Percentiles rank a stretch among this genome's conserved stretches.
Evolutionary conservation across 257 asterid species (phyloP).

Genomic region (Solanum neorickii): DNA sequence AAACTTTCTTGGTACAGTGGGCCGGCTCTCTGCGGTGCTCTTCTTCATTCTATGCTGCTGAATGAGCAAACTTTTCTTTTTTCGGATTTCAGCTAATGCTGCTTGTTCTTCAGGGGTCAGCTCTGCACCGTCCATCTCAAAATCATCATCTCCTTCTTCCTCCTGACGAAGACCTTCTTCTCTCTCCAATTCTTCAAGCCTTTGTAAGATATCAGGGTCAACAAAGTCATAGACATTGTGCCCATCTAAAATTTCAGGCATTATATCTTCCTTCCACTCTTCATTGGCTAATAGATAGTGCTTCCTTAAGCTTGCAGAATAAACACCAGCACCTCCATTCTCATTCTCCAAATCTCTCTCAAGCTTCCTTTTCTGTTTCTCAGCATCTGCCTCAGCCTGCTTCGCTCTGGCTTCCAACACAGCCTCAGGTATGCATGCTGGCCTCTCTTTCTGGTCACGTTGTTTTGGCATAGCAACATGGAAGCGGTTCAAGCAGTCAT

Average conservation of each 20-base stretch:
- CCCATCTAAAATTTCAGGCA: conserved; percentile 88
- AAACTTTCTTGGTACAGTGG: conserved; percentile 68
- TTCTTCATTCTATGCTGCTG: conserved; percentile 76
- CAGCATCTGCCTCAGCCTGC: conserved; percentile 42
- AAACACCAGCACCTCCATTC: conserved; percentile 99
- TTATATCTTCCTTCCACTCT: conserved; percentile 82
- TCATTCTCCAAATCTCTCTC: conserved; percentile 89
- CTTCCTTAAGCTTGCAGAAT: conserved; percentile 92
- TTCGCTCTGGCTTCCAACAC: conserved; percentile 71
- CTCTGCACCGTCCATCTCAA: conserved; percentile 84
- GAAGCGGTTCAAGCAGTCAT: conserved; percentile 80
- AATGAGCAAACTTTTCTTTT: conserved; percentile 66
- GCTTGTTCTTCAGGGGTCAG: conserved; percentile 64
- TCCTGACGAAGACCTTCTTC: conserved; percentile 78
- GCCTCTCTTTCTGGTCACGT: conserved; percentile 84
- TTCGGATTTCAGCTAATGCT: conserved; percentile 59
- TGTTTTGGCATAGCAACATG: conserved; percentile 91
- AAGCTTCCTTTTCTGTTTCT: conserved; percentile 60
- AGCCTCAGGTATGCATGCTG: conserved; percentile 71
- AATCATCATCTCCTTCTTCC: conserved; percentile 52
- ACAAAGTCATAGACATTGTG: conserved; percentile 89
- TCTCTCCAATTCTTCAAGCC: conserved; percentile 86
- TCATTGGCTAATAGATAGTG: conserved; percentile 65
- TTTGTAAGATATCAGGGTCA: conserved; percentile 76
- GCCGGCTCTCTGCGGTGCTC: conserved; percentile 85